Percentiles rank a stretch among this genome's conserved stretches.
Conservation (phyloP, 78 protist genomes). For the Chrysochromulina tobinii region DNA sequence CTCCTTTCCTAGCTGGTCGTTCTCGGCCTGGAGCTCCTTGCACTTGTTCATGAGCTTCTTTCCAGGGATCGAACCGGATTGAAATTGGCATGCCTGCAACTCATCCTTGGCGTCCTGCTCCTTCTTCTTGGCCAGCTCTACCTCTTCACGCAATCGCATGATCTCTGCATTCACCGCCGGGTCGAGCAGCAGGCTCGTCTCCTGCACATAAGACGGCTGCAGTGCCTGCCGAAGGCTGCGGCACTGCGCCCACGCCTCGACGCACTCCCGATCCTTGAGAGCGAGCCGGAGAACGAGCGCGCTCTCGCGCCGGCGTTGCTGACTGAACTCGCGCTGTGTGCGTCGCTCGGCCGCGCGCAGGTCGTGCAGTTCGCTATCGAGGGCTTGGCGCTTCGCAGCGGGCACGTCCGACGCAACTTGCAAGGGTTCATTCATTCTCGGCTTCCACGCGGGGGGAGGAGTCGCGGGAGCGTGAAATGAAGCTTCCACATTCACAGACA, state of each 20-base stretch:
- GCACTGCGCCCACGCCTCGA: background rate
- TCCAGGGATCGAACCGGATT: background rate
- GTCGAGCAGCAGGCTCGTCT: background rate
- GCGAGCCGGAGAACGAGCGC: background rate
- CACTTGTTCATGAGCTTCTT: conserved; percentile 2
- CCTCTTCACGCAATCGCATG: background rate
- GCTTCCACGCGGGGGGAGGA: too few relatives aligned
- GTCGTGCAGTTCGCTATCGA: background rate
- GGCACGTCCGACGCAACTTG: too few relatives aligned
- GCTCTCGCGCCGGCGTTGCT: background rate
- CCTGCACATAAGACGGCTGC: background rate
- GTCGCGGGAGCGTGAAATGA: too few relatives aligned
- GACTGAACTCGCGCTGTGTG: background rate
- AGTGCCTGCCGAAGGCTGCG: background rate
- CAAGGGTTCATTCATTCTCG: too few relatives aligned
- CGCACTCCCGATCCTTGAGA: background rate
- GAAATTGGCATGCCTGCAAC: background rate
- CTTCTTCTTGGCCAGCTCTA: too few relatives aligned
- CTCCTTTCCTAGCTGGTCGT: background rate
- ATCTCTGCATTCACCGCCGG: background rate
- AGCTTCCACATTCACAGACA: too few relatives aligned
- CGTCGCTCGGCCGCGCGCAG: background rate
- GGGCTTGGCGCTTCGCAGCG: too few relatives aligned
- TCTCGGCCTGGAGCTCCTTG: conserved; percentile 9
- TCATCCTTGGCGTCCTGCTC: background rate